Base-by-base conservation (phyloP, 352 stramenopile species). In the Phytophthora agathidicida region DNA sequence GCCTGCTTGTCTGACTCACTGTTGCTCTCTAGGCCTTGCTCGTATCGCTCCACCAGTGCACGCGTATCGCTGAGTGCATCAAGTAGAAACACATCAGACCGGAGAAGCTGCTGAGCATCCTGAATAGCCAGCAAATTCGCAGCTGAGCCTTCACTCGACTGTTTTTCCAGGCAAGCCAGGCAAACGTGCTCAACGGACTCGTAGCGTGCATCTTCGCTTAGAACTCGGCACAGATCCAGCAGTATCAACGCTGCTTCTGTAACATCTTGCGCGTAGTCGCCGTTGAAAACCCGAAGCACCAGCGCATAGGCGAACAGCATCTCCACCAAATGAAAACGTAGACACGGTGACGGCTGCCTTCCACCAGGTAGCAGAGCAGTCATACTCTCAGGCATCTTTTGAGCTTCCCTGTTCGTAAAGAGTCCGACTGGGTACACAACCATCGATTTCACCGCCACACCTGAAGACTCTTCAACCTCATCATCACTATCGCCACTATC, bases 231-330 rank as follows among this genome's bases (percentile, higher is more conserved):
- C 6, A 80, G 26, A 33, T 83, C 66, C 38, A 93, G 54, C 17
- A 91, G 37, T 32, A 67, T 48, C 3, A 75, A 36, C 14, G 71
- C 59, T 0, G 83, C 85, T 16, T 91, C 80, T 33, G 52, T 41
- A 8, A 67, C 49, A 54, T 90, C 83, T 67, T 89, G 71, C 9
- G 39, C 42, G 68, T 83, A 92, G 54, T 94, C 85, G 16, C 85
- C 85, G 19, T 94, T 94, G 67, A 88, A 94, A 31, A 43, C 68
- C 9, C 85, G 78, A 67, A 94, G 61, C 6, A 88, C 69, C n/a
- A 86, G 47, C 10, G 73, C 72, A 50, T 94, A 94, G 2, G 79
- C 73, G 32, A 89, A 89, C 5, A 93, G 43, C 11, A 91, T 27
- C 54, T 94, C 85, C 2, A 90, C 38, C 35, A 93, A 43, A 58